Conservation (phyloP, 2,329 filamentous ascomycete genomes). For the Triangularia verruculosa region DNA sequence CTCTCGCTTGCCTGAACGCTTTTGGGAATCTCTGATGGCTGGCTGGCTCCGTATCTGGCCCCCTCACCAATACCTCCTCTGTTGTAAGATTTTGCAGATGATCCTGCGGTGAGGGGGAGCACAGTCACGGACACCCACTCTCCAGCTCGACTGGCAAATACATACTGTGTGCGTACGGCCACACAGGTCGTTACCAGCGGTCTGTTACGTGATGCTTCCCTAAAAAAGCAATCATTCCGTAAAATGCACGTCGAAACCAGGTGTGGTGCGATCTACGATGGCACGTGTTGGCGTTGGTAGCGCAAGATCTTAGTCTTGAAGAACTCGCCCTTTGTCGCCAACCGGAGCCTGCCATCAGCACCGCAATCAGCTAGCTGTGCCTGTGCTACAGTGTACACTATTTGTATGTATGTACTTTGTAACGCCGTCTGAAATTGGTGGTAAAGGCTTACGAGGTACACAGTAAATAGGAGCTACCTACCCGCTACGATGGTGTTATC, state of each 20-base stretch:
- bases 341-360: not conserved
- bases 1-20: constrained; percentile 21
- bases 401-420: not conserved
- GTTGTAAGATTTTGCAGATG: not conserved
- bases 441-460: not conserved
- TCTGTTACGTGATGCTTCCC: not conserved
- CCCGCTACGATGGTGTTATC: not conserved
- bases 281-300: constrained; percentile 17
- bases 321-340: not conserved
- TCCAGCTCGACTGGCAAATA: too few relatives aligned
- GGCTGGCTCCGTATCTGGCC: not conserved
- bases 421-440: not conserved
- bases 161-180: not conserved
- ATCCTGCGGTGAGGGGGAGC: not conserved
- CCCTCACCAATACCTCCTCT: not conserved
- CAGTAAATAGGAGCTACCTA: not conserved
- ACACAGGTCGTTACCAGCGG: not conserved
- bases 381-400: too few relatives aligned
- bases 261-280: constrained; percentile 9
- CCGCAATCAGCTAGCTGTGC: not conserved
- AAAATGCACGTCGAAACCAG: constrained; percentile 4
- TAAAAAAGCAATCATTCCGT: constrained; percentile 4
- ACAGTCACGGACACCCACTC: not conserved
- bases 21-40: constrained; percentile 20
- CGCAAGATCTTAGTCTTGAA: constrained; percentile 17